Evolutionary conservation across 768 basidiomycete species (phyloP).

Genomic region (Panaeolus cyanescens): DNA sequence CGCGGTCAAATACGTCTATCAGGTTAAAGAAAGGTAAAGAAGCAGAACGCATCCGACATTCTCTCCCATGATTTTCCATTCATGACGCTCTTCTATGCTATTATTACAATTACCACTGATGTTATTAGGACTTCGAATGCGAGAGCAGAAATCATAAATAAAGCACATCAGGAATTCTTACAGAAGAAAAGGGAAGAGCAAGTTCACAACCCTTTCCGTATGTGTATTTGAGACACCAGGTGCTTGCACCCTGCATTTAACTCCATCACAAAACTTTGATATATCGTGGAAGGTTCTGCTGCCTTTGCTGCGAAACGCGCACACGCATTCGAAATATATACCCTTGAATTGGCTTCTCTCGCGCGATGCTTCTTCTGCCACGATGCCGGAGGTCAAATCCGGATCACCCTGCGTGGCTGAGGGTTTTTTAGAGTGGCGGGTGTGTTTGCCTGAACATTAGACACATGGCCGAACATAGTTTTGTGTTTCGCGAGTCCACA

Average conservation of each 20-base stretch:
- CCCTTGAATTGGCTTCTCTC: conserved; percentile 47
- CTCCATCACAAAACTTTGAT: not conserved
- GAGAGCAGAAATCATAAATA: not conserved
- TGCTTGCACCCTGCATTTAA: not conserved
- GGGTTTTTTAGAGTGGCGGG: conserved; percentile 8
- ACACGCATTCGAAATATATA: conserved; percentile 47
- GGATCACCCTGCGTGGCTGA: conserved; percentile 10
- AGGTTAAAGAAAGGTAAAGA: not conserved
- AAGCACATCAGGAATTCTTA: not conserved
- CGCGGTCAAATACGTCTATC: not conserved
- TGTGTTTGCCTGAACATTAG: not conserved
- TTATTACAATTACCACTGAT: not conserved
- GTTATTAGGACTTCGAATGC: not conserved
- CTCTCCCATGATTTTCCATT: conserved; percentile 1
- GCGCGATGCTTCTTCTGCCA: conserved; percentile 20
- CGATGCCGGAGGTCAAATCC: conserved; percentile 12
- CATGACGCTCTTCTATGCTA: not conserved
- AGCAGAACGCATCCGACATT: not conserved
- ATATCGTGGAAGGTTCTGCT: not conserved
- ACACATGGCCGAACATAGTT: not conserved
- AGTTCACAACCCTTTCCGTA: not conserved
- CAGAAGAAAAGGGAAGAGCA: no score
- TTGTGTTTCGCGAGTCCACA: not conserved
- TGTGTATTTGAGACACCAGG: not conserved
- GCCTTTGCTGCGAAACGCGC: conserved; percentile 31